Evolutionary conservation across 2,329 filamentous ascomycete genomes (phyloP).

Genomic region (Pseudopyrenochaeta lycopersici): DNA sequence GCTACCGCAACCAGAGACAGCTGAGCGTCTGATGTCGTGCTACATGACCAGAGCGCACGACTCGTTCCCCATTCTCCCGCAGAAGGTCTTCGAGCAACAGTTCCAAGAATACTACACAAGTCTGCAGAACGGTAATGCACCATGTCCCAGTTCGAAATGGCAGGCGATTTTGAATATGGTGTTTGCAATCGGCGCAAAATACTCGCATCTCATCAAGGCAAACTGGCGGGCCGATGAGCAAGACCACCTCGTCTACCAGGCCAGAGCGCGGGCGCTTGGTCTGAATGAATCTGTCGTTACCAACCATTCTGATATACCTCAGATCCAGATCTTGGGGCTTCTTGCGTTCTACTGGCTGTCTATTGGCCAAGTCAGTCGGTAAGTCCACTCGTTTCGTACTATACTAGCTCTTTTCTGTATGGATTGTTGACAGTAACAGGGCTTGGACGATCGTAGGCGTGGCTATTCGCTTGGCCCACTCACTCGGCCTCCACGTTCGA

Average conservation of each 20-base stretch:
- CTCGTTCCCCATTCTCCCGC: conserved; percentile 49
- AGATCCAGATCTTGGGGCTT: conserved; percentile 51
- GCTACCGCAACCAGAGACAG: conserved; percentile 40
- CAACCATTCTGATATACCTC: conserved; percentile 47
- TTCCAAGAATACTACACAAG: conserved; percentile 42
- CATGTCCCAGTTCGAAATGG: conserved; percentile 41
- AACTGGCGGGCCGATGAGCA: conserved; percentile 32
- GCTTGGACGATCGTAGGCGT: conserved; percentile 50
- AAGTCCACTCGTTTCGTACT: conserved; percentile 14
- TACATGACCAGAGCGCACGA: conserved; percentile 52
- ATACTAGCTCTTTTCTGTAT: not conserved
- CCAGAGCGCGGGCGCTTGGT: conserved; percentile 47
- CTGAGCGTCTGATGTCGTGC: too few relatives aligned
- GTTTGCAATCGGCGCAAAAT: conserved; percentile 55
- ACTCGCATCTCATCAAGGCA: too few relatives aligned
- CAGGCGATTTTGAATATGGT: conserved; percentile 53
- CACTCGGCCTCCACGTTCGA: conserved; percentile 51
- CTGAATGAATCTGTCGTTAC: conserved; percentile 37
- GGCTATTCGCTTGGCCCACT: conserved; percentile 49
- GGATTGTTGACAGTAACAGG: conserved; percentile 31
- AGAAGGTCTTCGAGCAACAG: conserved; percentile 43
- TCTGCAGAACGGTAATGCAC: conserved; percentile 26
- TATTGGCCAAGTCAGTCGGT: conserved; percentile 54
- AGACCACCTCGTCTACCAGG: conserved; percentile 52
- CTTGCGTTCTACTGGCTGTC: conserved; percentile 53